These are phyloP conservation scores for Fusarium anthophilum DNA, from an alignment of 2,329 filamentous ascomycete species.

Conservation along the genomic window DNA sequence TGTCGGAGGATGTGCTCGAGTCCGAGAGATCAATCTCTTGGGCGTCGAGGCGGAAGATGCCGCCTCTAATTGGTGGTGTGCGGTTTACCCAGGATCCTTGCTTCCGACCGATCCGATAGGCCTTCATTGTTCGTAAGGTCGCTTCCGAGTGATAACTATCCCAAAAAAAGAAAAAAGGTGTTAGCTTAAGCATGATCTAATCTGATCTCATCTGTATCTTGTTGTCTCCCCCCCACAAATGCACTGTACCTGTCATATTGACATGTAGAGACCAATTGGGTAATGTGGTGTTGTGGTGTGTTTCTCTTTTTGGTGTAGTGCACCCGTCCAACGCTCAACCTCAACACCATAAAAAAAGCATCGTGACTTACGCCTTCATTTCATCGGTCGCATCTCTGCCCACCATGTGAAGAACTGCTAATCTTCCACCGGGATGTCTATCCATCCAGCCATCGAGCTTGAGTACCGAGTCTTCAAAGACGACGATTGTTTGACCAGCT, in stretches of 20 bases:
- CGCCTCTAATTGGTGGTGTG: constrained; percentile 67
- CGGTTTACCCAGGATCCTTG: constrained; percentile 66
- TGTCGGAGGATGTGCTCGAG: constrained; percentile 17
- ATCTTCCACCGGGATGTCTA: constrained; percentile 66
- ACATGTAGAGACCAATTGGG: constrained; percentile 23
- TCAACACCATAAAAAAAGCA: neutral
- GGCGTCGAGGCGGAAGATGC: constrained; percentile 47
- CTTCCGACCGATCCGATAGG: constrained; percentile 67
- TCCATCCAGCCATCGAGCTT: constrained; percentile 67
- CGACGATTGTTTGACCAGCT: constrained; percentile 64
- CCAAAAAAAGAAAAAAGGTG: constrained; percentile 1
- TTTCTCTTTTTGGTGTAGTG: neutral
- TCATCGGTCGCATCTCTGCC: constrained; percentile 51
- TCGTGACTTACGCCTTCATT: constrained; percentile 46
- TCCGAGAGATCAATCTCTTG: constrained; percentile 21
- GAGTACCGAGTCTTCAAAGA: constrained; percentile 64
- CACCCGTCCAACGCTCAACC: neutral
- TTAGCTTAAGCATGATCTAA: constrained; percentile 23
- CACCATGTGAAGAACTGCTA: constrained; percentile 67
- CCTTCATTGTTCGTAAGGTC: constrained; percentile 66
- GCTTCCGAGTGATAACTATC: constrained; percentile 64
- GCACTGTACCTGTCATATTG: neutral
- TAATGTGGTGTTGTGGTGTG: neutral
- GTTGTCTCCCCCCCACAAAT: neutral
- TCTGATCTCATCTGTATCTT: neutral